Base-by-base conservation (phyloP, 2,329 filamentous ascomycete species). In the Sordariomycetes sp. region DNA sequence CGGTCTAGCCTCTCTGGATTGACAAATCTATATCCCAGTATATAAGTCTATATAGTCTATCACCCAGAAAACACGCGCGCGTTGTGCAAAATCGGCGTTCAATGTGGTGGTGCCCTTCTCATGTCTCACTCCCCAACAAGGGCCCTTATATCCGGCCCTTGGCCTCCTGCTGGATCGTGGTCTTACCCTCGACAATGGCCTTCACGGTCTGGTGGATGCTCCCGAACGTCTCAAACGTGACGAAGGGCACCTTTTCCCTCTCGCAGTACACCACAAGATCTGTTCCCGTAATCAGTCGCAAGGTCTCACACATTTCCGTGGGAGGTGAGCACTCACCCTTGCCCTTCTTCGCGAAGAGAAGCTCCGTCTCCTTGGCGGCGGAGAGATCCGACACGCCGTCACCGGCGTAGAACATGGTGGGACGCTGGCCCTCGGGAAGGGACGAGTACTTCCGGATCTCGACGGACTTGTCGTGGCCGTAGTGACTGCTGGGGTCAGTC, bases 401-500 rank as follows among this genome's bases (percentile, higher is more conserved):
- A 60, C 94, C 94, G 35, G 94, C 93, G 67, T 99, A 99, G 71
- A 97, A 90, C 74, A 97, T 83, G 46, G 84, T 86, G 2, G 94
- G 94, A 50, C 91, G 81, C 66, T 88, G 73, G 48, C 58, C 61
- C 35, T 77, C 77, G 0, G 89, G 85, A 51, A 96, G 78, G 28
- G 83, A 78, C 2, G 87, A 86, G 73, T 97, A 97, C 56, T 90
- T 90, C 63, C 89, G 85, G 66, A 99, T 90, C 69, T 94, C 90
- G 58, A 93, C 78, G 28, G 87, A 92, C 82, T 99, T 99, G 79
- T 99, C 93, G 70, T 99, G 94, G n/a, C 94, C 94, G 66, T 95
- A 95, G 60, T 86, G 80, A 68, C 88, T 89, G 61, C 60, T 58
- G 24, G 34, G 25, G 52, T 65, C 54, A 64, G 58, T 53, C 59